A percentile compares a stretch with the other conserved stretches of the same genome.
Conservation (phyloP, 164 flowering plant species). For the Chimonanthus salicifolius region DNA sequence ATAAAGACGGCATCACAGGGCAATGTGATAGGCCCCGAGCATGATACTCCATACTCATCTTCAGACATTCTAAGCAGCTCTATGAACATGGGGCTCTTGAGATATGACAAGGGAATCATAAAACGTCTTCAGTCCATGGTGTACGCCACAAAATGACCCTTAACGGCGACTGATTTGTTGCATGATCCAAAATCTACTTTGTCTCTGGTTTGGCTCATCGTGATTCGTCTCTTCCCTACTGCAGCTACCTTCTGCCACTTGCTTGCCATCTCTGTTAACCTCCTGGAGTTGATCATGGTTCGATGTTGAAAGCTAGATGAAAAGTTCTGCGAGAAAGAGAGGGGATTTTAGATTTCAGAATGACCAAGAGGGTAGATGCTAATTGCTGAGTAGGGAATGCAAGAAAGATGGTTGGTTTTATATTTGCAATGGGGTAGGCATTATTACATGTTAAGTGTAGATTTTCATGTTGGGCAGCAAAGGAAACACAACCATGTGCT, state of each 20-base stretch:
- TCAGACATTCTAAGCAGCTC: constrained; percentile 20
- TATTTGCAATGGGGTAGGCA: neutral
- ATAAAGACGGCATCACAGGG: constrained; percentile 22
- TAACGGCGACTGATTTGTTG: neutral
- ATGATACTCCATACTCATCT: constrained; percentile 19
- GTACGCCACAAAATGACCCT: constrained; percentile 25
- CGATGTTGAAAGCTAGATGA: neutral
- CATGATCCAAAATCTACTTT: neutral
- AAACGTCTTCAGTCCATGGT: constrained; percentile 19
- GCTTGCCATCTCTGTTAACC: neutral
- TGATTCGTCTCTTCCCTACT: constrained; percentile 1
- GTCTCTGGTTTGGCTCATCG: neutral
- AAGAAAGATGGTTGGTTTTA: neutral
- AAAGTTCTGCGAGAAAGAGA: neutral
- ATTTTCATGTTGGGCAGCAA: neutral
- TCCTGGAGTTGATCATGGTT: constrained; percentile 7
- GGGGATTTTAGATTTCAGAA: neutral
- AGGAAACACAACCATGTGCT: constrained; percentile 3
- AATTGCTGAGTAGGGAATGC: neutral
- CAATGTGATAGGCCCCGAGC: constrained; percentile 15
- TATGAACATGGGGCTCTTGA: constrained; percentile 8
- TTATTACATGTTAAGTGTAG: neutral
- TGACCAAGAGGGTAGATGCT: neutral
- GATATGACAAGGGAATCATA: constrained; percentile 19
- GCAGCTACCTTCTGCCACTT: constrained; percentile 9